A percentile compares a stretch with the other conserved stretches of the same genome.
Conservation (phyloP, 1,139 yeast species). For the Saccharomyces uvarum region DNA sequence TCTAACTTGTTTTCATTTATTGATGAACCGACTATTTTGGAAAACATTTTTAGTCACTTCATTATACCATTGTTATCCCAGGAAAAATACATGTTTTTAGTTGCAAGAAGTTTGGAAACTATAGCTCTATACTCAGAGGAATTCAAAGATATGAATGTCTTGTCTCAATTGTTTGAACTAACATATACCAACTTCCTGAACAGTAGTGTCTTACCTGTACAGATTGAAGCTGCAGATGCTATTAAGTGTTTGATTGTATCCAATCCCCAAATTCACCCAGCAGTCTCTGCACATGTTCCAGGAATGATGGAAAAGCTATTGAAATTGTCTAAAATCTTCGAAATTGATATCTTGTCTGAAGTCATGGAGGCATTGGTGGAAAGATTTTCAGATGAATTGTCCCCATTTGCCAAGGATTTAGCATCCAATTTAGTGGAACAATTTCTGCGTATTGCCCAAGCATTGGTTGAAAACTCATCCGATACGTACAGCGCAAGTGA, state of each 20-base stretch:
- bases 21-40: slow-evolving; percentile 59
- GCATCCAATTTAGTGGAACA: slow-evolving; percentile 74
- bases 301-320: slow-evolving; percentile 76
- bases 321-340: slow-evolving; percentile 71
- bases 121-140: slow-evolving; percentile 51
- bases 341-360: slow-evolving; percentile 74
- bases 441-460: slow-evolving; percentile 62
- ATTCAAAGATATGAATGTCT: slow-evolving; percentile 45
- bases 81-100: slow-evolving; percentile 59
- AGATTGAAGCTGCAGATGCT: slow-evolving; percentile 81
- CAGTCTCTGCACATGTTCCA: slow-evolving; percentile 63
- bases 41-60: slow-evolving; percentile 55
- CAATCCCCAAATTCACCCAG: slow-evolving; percentile 54
- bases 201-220: slow-evolving; percentile 55
- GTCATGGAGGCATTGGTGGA: slow-evolving; percentile 96
- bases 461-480: slow-evolving; percentile 43
- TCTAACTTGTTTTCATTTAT: slow-evolving; percentile 62
- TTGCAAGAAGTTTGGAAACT: slow-evolving; percentile 81
- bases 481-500: slow-evolving; percentile 41
- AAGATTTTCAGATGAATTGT: slow-evolving; percentile 74
- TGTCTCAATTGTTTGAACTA: slow-evolving; percentile 58
- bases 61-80: slow-evolving; percentile 60
- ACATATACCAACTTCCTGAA: slow-evolving; percentile 33
- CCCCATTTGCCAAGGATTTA: slow-evolving; percentile 85
- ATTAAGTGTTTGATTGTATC: slow-evolving; percentile 69